Conservation (phyloP, 2,329 filamentous ascomycete genomes). For the Beauveria sp. region DNA sequence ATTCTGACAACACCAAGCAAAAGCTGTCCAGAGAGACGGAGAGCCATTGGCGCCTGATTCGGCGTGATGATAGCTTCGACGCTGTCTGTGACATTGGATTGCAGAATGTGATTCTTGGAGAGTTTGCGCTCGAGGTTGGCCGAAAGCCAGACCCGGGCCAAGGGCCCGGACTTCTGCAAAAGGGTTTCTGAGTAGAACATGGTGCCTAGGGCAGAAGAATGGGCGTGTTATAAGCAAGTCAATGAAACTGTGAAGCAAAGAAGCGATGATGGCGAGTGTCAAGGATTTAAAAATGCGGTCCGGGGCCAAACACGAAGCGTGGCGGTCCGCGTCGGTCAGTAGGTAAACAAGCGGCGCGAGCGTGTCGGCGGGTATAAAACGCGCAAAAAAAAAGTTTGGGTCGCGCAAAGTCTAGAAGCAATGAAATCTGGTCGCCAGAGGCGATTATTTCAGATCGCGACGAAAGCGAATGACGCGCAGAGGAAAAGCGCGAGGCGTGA, state of each 20-base stretch:
- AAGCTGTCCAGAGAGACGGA: conserved; percentile 89
- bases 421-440: conserved; percentile 17
- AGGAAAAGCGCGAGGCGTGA: conserved; percentile 15
- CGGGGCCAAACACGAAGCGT: conserved; percentile 8
- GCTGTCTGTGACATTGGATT: conserved; percentile 90
- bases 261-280: neutral
- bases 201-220: conserved; percentile 22
- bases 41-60: conserved; percentile 86
- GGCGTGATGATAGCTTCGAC: conserved; percentile 92
- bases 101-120: conserved; percentile 90
- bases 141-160: conserved; percentile 96
- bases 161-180: conserved; percentile 89
- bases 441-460: conserved; percentile 19
- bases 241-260: neutral
- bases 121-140: conserved; percentile 98
- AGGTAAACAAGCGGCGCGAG: conserved; percentile 13
- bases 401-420: conserved; percentile 5
- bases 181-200: conserved; percentile 99
- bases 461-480: conserved; percentile 16
- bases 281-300: neutral
- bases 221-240: conserved; percentile 1
- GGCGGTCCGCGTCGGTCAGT: conserved; percentile 9
- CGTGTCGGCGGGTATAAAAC: conserved; percentile 7
- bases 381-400: conserved; percentile 6
- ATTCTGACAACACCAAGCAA: conserved; percentile 94